A percentile compares a stretch with the other conserved stretches of the same genome.
Evolutionary conservation across 2,329 filamentous ascomycete genomes (phyloP).

Genomic region (Chlorencoelia australis): DNA sequence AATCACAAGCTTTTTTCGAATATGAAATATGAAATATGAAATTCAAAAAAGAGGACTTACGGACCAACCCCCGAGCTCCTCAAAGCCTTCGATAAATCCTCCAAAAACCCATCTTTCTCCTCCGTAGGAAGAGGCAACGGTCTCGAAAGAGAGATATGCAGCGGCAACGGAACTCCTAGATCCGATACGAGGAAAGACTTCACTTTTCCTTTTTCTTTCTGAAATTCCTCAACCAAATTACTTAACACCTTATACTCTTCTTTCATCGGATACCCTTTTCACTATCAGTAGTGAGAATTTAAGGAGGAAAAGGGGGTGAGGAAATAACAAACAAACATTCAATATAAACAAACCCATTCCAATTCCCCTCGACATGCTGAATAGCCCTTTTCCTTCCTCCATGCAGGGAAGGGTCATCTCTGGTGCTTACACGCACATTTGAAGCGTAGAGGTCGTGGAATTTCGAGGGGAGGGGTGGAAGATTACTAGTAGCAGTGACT

Average conservation of each 20-base stretch:
- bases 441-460: constrained; percentile 90
- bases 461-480: constrained; percentile 66
- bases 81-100: constrained; percentile 39
- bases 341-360: constrained; percentile 86
- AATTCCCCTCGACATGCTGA: constrained; percentile 80
- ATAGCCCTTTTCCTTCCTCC: constrained; percentile 72
- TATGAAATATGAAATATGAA: not conserved
- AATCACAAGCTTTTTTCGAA: constrained; percentile 1
- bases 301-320: too few species aligned
- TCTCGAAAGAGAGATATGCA: constrained; percentile 86
- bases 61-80: constrained; percentile 31
- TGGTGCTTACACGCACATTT: constrained; percentile 63
- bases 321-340: constrained; percentile 89
- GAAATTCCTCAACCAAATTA: too few species aligned
- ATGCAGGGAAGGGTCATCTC: constrained; percentile 77
- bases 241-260: too few species aligned
- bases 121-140: constrained; percentile 65
- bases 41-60: constrained; percentile 28
- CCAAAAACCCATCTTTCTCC: constrained; percentile 60
- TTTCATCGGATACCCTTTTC: too few species aligned
- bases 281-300: too few species aligned
- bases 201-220: too few species aligned
- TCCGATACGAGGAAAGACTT: constrained; percentile 68
- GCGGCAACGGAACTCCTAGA: constrained; percentile 64
- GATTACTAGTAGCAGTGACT: constrained; percentile 6